Conservation (phyloP, 352 stramenopile genomes). For the Thalassiosira hispida region DNA sequence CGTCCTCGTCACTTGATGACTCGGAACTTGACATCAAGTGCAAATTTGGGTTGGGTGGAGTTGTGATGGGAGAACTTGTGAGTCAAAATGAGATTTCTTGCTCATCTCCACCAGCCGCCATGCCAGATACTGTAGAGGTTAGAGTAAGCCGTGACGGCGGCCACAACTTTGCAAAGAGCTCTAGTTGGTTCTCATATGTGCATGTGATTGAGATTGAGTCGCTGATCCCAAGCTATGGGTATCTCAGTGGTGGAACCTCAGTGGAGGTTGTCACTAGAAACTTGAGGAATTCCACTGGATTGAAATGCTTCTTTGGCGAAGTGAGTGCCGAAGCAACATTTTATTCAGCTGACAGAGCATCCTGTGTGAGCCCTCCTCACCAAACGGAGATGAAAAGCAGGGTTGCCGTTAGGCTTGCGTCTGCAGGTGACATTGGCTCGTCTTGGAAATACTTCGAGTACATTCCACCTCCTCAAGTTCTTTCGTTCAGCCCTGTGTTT, state of each 20-base stretch:
- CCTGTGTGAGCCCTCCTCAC: slow-evolving; percentile 46
- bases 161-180: slow-evolving; percentile 52
- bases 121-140: slow-evolving; percentile 50
- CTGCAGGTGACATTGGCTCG: slow-evolving; percentile 7
- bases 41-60: slow-evolving; percentile 57
- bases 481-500: slow-evolving; percentile 42
- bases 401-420: slow-evolving; percentile 37
- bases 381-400: slow-evolving; percentile 35
- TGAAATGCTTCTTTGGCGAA: slow-evolving; percentile 64
- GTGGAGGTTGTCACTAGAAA: slow-evolving; percentile 53
- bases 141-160: slow-evolving; percentile 49
- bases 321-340: slow-evolving; percentile 42
- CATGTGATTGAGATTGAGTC: slow-evolving; percentile 54
- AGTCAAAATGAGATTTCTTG: slow-evolving; percentile 60
- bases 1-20: slow-evolving; percentile 12
- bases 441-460: slow-evolving; percentile 77
- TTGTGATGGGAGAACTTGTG: slow-evolving; percentile 36
- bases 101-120: slow-evolving; percentile 23
- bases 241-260: slow-evolving; percentile 36
- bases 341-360: slow-evolving; percentile 48
- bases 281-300: slow-evolving; percentile 51
- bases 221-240: slow-evolving; percentile 65
- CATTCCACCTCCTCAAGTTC: slow-evolving; percentile 34
- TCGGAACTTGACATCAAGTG: slow-evolving; percentile 33
- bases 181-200: slow-evolving; percentile 70